These are phyloP conservation scores for Zasmidium citrigriseum DNA, from an alignment of 2,329 filamentous ascomycete genomes.

Conservation along the genomic window DNA sequence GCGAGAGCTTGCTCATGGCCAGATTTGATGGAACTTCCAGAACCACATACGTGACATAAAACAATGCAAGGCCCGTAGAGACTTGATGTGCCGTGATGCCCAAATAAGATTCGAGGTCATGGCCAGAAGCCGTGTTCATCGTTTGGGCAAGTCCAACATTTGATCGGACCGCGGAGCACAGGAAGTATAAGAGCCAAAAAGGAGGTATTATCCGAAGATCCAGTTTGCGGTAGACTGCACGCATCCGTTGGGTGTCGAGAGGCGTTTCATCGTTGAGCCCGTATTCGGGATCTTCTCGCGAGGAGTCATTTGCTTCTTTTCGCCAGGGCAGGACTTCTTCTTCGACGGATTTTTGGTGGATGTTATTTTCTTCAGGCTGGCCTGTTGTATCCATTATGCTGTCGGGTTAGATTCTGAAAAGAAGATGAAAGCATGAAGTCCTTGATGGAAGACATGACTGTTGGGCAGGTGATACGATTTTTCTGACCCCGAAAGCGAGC, in stretches of 20 bases:
- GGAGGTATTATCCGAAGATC: conserved; percentile 51
- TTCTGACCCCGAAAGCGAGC: too few species aligned
- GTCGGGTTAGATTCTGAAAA: not conserved
- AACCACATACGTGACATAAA: conserved; percentile 89
- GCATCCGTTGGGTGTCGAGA: conserved; percentile 13
- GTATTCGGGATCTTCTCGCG: conserved; percentile 10
- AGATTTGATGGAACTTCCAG: conserved; percentile 89
- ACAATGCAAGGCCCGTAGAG: conserved; percentile 80
- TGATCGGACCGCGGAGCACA: conserved; percentile 87
- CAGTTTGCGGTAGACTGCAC: conserved; percentile 27
- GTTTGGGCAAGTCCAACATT: conserved; percentile 94
- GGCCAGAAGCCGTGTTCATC: conserved; percentile 72
- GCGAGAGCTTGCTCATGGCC: conserved; percentile 81
- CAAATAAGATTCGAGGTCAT: conserved; percentile 75
- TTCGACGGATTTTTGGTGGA: not conserved
- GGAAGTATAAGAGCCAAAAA: conserved; percentile 88
- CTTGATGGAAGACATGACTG: too few species aligned
- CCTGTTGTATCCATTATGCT: not conserved
- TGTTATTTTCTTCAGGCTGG: not conserved
- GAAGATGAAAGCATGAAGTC: not conserved
- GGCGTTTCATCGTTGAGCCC: conserved; percentile 2
- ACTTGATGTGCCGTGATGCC: conserved; percentile 72
- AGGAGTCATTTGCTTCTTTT: conserved; percentile 10
- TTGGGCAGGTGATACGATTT: too few species aligned
- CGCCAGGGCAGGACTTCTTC: not conserved